Conservation (phyloP, 139 green algal species). For the Chlorella sorokiniana region DNA sequence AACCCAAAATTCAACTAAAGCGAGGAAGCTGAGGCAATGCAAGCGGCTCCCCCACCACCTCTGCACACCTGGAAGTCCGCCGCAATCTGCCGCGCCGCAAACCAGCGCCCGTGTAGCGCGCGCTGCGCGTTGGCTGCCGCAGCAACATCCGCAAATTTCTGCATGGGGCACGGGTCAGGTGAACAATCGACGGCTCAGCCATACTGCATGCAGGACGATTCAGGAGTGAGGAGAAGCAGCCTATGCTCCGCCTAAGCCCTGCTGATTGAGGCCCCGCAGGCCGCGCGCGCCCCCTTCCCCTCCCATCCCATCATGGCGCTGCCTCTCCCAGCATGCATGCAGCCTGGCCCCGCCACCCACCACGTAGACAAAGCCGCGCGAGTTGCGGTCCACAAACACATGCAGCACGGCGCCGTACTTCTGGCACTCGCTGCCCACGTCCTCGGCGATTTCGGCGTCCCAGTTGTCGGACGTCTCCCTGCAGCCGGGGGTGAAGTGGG, state of each 20-base stretch:
- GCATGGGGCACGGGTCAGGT: background rate
- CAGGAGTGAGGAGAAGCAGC: too few species aligned
- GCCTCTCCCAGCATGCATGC: background rate
- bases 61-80: constrained; percentile 86
- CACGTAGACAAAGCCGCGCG: constrained; percentile 92
- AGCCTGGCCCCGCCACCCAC: background rate
- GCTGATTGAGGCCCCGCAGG: too few species aligned
- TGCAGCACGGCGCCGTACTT: constrained; percentile 91
- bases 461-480: constrained; percentile 82
- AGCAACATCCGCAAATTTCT: constrained; percentile 70
- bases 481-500: background rate
- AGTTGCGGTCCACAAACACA: constrained; percentile 77
- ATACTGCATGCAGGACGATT: too few species aligned
- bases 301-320: background rate
- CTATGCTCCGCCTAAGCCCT: too few species aligned
- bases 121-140: constrained; percentile 71
- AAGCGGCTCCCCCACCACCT: background rate
- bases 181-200: too few species aligned
- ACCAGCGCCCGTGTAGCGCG: constrained; percentile 89
- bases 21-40: background rate
- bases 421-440: constrained; percentile 87
- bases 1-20: too few species aligned
- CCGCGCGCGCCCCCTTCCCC: too few species aligned
- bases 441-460: constrained; percentile 86
- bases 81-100: constrained; percentile 78